Conservation (phyloP, 176 grass and related monocot genomes). For the Aegilops umbellulata region DNA sequence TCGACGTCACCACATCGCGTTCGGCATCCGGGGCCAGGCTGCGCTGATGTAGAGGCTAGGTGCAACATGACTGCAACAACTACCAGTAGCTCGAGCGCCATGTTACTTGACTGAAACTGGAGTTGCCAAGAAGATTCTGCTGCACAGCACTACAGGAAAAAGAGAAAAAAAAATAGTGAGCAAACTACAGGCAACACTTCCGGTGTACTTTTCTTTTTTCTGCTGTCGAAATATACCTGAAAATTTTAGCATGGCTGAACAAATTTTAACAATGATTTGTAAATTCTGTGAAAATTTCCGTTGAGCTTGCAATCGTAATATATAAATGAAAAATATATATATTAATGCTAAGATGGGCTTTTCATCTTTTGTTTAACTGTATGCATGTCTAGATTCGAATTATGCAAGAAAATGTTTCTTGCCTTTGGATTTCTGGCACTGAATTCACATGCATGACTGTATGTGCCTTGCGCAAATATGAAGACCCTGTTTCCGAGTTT, state of each 20-base stretch:
- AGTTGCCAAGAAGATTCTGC: neutral
- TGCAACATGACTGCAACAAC: neutral
- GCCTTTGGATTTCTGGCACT: too few species aligned
- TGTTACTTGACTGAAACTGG: neutral
- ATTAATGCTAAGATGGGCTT: neutral
- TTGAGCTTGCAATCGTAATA: neutral
- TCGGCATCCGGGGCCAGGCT: neutral
- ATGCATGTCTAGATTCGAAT: neutral
- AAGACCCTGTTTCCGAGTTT: neutral
- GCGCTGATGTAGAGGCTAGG: neutral
- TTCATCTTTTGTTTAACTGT: neutral
- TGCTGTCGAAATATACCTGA: neutral
- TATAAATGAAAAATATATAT: neutral
- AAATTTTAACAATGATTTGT: neutral
- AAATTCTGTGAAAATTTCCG: neutral
- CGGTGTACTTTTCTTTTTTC: neutral
- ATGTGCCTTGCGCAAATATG: too few species aligned
- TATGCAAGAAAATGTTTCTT: neutral
- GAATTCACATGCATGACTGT: too few species aligned
- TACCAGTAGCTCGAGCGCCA: neutral
- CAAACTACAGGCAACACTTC: neutral
- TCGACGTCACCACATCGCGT: neutral
- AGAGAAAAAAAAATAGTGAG: neutral
- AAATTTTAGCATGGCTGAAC: neutral
- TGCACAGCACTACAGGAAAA: neutral